Base-by-base conservation (phyloP, 495 filamentous ascomycete genomes). In the Aspergillus cavernicola region DNA sequence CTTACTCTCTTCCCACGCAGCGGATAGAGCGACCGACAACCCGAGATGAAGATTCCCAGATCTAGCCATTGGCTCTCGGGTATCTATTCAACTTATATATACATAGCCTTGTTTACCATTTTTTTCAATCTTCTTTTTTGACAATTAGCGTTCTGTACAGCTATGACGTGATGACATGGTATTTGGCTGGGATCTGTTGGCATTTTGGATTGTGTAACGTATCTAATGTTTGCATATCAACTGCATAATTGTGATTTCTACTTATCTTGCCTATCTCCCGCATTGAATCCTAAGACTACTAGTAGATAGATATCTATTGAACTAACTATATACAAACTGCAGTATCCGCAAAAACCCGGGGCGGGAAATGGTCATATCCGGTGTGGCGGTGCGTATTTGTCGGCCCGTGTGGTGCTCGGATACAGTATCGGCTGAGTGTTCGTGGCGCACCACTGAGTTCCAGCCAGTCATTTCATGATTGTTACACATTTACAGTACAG, bases 341-440 rank as follows among this genome's bases (percentile, higher is more conserved):
- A 22, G 36, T 38, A 42, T 53, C 61, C 61, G 61, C 61, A 60
- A 64, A 56, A 52, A 64, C 53, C 61, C 61, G 61, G 29, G 28
- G 20, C 45, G 54, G 62, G 62, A 59, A 59, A 57, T 64, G 52
- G 32, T 52, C 62, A 59, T 61, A 61, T 13, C 58, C 56, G 62
- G 49, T 35, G 44, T 47, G 44, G 44, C 61, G 57, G 61, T 63
- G 57, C 57, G 11, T 38, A 15, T 19, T 19, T 41, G 23, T 52
- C 60, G 60, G 56, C 50, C 56, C 56, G 60, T 33, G 15, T 16
- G 19, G 9, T n/a, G 28, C 13, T 47, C 44, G 24, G 35, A 8
- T 42, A 11, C 12, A 39, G 37, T 10, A n/a, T 38, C 52, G 26
- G 42, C 49, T 59, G 53, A 53, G 53, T 60, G 53, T 48, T n/a